Evolutionary conservation across 148 eudicot genomes (phyloP).

Genomic region (Rhododendron ovatum): DNA sequence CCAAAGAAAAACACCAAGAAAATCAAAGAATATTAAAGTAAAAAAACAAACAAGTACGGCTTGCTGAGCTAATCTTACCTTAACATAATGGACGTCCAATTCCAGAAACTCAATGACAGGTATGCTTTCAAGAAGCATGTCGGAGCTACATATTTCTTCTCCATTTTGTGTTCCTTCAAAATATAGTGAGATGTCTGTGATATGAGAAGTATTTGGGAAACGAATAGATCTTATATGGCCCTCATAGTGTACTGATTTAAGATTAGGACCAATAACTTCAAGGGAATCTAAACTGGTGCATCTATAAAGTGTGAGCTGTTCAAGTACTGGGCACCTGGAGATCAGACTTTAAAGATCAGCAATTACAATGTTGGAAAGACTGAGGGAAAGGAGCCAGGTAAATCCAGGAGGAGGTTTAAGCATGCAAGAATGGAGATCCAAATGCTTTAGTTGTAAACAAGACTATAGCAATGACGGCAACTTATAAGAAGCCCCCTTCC

Average conservation of each 20-base stretch:
- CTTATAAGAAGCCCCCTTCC: neutral
- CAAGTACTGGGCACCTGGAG: constrained; percentile 10
- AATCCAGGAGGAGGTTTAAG: constrained; percentile 10
- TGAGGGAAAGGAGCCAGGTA: constrained; percentile 1
- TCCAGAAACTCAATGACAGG: neutral
- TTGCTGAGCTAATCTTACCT: neutral
- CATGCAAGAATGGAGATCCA: neutral
- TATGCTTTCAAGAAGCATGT: neutral
- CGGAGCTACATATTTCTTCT: neutral
- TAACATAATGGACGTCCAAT: neutral
- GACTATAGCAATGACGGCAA: neutral
- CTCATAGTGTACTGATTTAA: neutral
- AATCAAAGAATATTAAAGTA: neutral
- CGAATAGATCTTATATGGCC: neutral
- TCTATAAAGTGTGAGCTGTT: neutral
- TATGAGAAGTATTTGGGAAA: constrained; percentile 6
- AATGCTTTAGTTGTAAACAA: neutral
- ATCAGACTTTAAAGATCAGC: neutral
- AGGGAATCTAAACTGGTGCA: neutral
- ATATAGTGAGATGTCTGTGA: neutral
- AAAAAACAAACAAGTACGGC: neutral
- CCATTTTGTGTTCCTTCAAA: too few species aligned
- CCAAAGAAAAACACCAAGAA: neutral
- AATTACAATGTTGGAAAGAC: neutral
- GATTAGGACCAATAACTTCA: neutral